Conservation (phyloP, 345 rosid genomes). For the Bruguiera sexangula region DNA sequence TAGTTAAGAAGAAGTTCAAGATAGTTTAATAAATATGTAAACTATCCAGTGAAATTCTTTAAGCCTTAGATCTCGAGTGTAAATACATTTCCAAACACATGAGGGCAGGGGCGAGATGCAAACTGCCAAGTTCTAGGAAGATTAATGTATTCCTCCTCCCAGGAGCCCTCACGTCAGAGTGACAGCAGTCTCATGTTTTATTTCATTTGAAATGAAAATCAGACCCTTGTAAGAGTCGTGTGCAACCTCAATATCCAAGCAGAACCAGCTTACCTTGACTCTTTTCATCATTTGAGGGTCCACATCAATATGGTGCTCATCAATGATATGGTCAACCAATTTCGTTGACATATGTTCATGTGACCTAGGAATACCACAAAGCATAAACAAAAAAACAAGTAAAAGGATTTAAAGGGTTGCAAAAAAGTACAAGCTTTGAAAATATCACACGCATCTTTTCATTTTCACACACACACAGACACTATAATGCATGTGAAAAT, state of each 20-base stretch:
- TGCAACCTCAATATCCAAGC: neutral
- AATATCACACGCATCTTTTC: neutral
- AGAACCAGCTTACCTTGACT: constrained; percentile 56
- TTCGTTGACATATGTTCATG: constrained; percentile 81
- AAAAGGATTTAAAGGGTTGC: neutral
- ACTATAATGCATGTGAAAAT: no score
- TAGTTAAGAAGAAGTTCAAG: neutral
- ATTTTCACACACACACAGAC: no score
- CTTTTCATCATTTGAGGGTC: constrained; percentile 72
- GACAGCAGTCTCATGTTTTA: no score
- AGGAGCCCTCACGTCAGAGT: no score
- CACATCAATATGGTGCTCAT: constrained; percentile 73
- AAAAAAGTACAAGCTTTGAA: constrained; percentile 4
- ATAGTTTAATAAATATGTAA: neutral
- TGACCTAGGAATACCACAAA: constrained; percentile 46
- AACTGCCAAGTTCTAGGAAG: no score
- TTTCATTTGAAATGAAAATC: no score
- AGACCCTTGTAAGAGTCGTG: neutral
- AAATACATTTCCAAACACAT: no score
- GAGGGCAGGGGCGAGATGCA: no score
- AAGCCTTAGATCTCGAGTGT: no score
- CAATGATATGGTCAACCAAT: constrained; percentile 79
- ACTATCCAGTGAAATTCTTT: neutral
- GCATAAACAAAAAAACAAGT: constrained; percentile 5
- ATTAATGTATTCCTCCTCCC: no score